Conservation (phyloP, 108 stramenopile species). For the Skeletonema tropicum region DNA sequence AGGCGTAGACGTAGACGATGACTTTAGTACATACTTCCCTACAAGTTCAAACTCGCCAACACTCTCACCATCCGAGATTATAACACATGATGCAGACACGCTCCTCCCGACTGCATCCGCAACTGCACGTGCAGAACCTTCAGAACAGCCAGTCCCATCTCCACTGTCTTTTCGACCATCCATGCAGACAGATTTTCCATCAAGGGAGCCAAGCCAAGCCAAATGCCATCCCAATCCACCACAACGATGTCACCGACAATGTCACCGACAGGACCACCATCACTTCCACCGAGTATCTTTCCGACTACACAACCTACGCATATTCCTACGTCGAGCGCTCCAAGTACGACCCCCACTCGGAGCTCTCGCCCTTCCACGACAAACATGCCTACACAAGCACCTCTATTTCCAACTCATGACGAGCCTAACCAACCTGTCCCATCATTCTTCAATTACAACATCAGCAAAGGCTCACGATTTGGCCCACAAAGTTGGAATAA, state of each 20-base stretch:
- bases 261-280: not conserved
- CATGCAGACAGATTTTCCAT: not conserved
- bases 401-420: not conserved
- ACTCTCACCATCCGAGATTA: not conserved
- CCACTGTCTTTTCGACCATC: not conserved
- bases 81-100: not conserved
- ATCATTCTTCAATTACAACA: slow-evolving; percentile 42
- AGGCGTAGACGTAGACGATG: not conserved
- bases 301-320: not conserved
- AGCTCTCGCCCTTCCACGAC: not conserved
- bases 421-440: not conserved
- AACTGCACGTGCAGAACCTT: not conserved
- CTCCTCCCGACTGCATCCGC: not conserved
- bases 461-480: slow-evolving; percentile 7
- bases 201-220: not conserved
- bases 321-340: not conserved
- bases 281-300: not conserved
- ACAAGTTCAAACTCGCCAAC: not conserved
- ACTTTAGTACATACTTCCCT: slow-evolving; percentile 1
- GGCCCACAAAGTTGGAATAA: slow-evolving; percentile 21
- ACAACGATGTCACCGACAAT: not conserved
- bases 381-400: not conserved
- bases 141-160: not conserved
- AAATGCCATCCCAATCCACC: not conserved
- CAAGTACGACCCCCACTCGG: not conserved